Evolutionary conservation across 139 green algal species (phyloP), one percentile per base, ranked within the genome.

Genomic region (Micromonas pusilla): DNA sequence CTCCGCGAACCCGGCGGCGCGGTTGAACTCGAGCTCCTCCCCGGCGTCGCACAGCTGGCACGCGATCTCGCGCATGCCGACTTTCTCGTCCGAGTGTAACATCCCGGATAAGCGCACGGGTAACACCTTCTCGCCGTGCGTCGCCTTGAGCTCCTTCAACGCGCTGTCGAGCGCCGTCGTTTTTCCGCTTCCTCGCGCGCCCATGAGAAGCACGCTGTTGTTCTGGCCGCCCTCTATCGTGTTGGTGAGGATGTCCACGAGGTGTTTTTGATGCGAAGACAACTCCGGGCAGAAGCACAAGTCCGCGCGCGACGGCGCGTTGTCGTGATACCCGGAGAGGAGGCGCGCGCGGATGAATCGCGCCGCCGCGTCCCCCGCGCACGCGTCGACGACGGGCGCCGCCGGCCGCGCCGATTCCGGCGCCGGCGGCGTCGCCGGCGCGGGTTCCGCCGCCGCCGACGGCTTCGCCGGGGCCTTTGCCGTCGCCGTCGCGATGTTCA

Each of bases 161-260:
- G 66, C 75, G 2, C 36, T 26, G 30, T 80, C 62, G 37, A 80
- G n/a, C n/a, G 57, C 28, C 62, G 30, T 5, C 19, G 75, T 73
- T 36, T 83, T 83, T 6, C 65, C 78, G 33, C 45, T 68, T 2
- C 78, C 78, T 23, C 65, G 32, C 20, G 67, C 31, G 36, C 78
- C 78, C 54, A 79, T 20, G 2, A 83, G 67, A 9, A 79, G 71
- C 63, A 79, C 71, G 32, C 71, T 73, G 60, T 79, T 83, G 66
- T 79, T 79, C 34, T 80, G 39, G 5, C 73, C 73, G 16, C 36
- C 57, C 21, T 23, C 26, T 13, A 79, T 32, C 20, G 73, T 79
- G 73, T 65, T 31, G n/a, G 28, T 32, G 52, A 79, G 39, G 20
- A 79, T 70, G 73, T 66, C 54, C 6, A 63, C n/a, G 21, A 76